These are phyloP conservation scores for Paratinospora sagittata DNA, from an alignment of 164 flowering plant genomes.

Conservation along the genomic window DNA sequence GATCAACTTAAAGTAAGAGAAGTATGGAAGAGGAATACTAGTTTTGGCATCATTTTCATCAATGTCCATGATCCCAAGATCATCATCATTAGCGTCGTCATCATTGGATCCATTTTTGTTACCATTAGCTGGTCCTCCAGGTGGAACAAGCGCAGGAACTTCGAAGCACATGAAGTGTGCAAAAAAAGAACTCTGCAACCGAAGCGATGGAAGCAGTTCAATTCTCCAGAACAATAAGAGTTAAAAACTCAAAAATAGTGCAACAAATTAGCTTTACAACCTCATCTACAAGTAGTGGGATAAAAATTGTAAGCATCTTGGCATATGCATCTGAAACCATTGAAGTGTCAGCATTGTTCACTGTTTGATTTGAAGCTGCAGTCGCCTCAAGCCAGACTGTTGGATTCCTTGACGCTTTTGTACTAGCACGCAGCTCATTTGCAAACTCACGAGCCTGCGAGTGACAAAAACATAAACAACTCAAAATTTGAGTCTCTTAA, in stretches of 20 bases:
- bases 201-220: constrained; percentile 8
- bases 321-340: too few relatives aligned
- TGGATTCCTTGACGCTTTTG: constrained; percentile 86
- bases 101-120: constrained; percentile 37
- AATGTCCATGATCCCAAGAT: too few relatives aligned
- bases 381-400: constrained; percentile 94
- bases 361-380: constrained; percentile 58
- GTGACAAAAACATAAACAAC: constrained; percentile 13
- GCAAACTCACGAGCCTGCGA: constrained; percentile 97
- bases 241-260: neutral
- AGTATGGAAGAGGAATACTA: too few relatives aligned
- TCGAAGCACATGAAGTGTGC: constrained; percentile 99
- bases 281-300: too few relatives aligned
- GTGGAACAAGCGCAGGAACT: constrained; percentile 89
- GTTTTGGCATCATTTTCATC: too few relatives aligned
- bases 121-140: constrained; percentile 56
- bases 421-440: constrained; percentile 98
- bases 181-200: constrained; percentile 91
- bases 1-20: too few relatives aligned
- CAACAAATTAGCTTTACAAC: too few relatives aligned
- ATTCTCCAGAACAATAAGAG: constrained; percentile 1
- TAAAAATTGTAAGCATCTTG: too few relatives aligned
- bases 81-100: constrained; percentile 47
- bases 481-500: too few relatives aligned
- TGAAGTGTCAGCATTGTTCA: constrained; percentile 74